A percentile compares a stretch with the other conserved stretches of the same genome.
phyloP scores from a whole-genome alignment of 164 flowering plant species.

The Brasenia schreberi region DNA sequence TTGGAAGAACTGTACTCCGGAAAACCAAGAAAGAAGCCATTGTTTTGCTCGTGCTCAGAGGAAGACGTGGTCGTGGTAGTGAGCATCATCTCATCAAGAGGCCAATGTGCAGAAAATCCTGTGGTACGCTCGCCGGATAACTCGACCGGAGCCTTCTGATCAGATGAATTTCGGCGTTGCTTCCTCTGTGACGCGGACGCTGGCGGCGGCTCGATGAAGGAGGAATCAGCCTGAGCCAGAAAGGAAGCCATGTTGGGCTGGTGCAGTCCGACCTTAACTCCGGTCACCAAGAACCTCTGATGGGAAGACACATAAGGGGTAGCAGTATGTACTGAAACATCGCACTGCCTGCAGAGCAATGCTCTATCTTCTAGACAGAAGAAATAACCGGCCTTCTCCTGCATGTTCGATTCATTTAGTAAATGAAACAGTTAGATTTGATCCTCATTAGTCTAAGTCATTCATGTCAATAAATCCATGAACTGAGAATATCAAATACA shows the following conservation, averaged over 20 bases:
- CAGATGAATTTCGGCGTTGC: background rate
- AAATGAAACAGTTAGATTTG: background rate
- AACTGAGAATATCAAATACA: too few relatives aligned
- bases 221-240: background rate
- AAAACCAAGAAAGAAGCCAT: conserved; percentile 2
- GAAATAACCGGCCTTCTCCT: conserved; percentile 21
- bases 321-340: conserved; percentile 16
- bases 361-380: conserved; percentile 31
- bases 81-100: conserved; percentile 6
- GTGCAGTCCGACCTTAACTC: conserved; percentile 17
- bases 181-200: background rate
- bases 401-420: background rate
- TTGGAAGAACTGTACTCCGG: conserved; percentile 2
- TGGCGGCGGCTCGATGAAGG: background rate
- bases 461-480: too few relatives aligned
- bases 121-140: background rate
- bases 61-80: background rate
- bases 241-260: conserved; percentile 1
- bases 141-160: background rate
- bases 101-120: conserved; percentile 5
- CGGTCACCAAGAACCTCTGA: conserved; percentile 24
- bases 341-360: conserved; percentile 21
- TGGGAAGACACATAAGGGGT: conserved; percentile 14
- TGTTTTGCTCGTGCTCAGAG: background rate
- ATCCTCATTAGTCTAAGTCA: background rate